A percentile compares a stretch with the other conserved stretches of the same genome.
Conservation (phyloP, 2,329 filamentous ascomycete genomes). For the Aspergillus quadrilineatus region DNA sequence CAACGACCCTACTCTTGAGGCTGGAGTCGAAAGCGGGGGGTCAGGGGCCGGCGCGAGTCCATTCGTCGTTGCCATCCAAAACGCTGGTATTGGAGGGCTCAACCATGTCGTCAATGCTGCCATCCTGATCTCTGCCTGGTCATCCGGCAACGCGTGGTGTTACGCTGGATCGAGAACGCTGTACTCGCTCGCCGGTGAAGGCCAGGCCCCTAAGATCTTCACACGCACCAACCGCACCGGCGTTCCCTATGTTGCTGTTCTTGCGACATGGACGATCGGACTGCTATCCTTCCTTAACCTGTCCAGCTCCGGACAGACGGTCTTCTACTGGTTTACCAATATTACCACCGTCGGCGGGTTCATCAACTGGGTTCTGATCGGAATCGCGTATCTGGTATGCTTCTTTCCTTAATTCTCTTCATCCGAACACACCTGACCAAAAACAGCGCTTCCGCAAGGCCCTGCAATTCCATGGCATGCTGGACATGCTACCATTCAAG, state of each 20-base stretch:
- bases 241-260: constrained; percentile 54
- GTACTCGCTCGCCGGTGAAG: constrained; percentile 19
- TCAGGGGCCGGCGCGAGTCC: constrained; percentile 9
- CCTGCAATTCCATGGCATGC: constrained; percentile 49
- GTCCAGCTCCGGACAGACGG: constrained; percentile 31
- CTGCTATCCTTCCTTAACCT: constrained; percentile 38
- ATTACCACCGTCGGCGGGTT: constrained; percentile 40
- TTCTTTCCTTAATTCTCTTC: constrained; percentile 29
- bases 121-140: constrained; percentile 12
- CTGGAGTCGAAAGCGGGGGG: neutral
- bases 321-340: constrained; percentile 45
- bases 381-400: constrained; percentile 49
- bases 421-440: constrained; percentile 25
- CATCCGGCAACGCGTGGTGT: constrained; percentile 7
- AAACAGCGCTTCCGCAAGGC: constrained; percentile 55
- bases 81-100: constrained; percentile 4
- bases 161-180: constrained; percentile 10
- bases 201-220: constrained; percentile 48
- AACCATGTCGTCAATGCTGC: constrained; percentile 12
- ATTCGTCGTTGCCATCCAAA: constrained; percentile 9
- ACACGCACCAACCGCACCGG: constrained; percentile 44
- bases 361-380: constrained; percentile 35
- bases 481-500: constrained; percentile 51
- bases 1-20: constrained; percentile 2
- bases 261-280: constrained; percentile 42